A percentile compares a stretch with the other conserved stretches of the same genome.
phyloP scores from a whole-genome alignment of 225 moss, liverwort and hornwort species.

The Lunularia cruciata region DNA sequence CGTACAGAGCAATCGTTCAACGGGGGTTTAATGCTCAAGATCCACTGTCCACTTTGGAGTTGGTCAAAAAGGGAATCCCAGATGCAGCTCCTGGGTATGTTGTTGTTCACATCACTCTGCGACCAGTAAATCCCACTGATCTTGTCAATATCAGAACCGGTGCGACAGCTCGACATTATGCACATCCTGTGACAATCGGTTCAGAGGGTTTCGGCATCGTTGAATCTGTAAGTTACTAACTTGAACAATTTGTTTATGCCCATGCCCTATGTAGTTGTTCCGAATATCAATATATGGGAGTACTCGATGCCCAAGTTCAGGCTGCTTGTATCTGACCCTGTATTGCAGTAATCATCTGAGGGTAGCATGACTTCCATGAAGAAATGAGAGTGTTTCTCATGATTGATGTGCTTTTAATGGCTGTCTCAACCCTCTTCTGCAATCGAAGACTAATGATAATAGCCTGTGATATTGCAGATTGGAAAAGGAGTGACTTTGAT shows the following conservation, averaged over 20 bases:
- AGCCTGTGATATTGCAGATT: no score
- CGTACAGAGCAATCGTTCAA: constrained; percentile 45
- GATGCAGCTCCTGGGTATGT: constrained; percentile 33
- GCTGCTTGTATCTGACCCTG: no score
- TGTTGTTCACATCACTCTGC: constrained; percentile 45
- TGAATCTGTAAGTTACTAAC: constrained; percentile 40
- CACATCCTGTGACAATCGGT: constrained; percentile 32
- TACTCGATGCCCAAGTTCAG: no score
- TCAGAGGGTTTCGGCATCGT: constrained; percentile 45
- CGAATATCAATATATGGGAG: no score
- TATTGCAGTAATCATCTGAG: no score
- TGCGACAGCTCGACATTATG: constrained; percentile 20
- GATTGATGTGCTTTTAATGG: no score
- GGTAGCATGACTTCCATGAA: no score
- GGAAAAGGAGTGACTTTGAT: constrained; percentile 40
- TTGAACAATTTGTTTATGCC: no score
- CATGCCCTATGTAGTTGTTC: no score
- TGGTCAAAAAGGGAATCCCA: constrained; percentile 37
- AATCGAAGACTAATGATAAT: no score
- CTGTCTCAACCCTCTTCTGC: no score
- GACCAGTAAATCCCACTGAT: constrained; percentile 45
- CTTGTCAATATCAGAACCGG: constrained; percentile 32
- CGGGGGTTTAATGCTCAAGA: constrained; percentile 29
- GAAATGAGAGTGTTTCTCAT: no score
- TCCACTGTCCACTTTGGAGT: constrained; percentile 35